Evolutionary conservation across 768 basidiomycete species (phyloP), one percentile per base, ranked within the genome.

Genomic region (Lentinula sp.): DNA sequence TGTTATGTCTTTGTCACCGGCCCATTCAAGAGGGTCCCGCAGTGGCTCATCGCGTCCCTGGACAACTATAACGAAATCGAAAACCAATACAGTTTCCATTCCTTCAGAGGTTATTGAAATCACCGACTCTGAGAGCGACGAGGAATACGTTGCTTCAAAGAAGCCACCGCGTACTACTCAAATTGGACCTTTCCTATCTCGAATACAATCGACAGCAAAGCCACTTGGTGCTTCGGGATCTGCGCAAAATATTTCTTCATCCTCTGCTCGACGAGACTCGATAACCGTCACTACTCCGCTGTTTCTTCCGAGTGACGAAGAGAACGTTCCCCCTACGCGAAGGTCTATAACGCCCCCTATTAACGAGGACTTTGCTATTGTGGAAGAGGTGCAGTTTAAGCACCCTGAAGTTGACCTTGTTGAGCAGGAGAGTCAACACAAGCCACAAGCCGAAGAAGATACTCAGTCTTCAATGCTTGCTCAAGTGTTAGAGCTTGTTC

Each of bases 401-500:
- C 35, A 23, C 52, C 52, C 21, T 15, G 53, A 63, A 42, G 32
- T 48, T 53, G 43, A 56, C 28, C 54, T 6, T 37, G 50, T 43
- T 32, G 39, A 46, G 40, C 18, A 35, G 13, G n/a, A 15, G 40
- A 37, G 23, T 9, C 23, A 52, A 21, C 23, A 61, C 63, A 64
- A n/a, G 49, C 55, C 35, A 63, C 67, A 46, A 9, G 50, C 35
- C 16, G 56, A 39, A 16, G 3, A 46, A 5, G 0, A 60, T 42
- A 21, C 40, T 48, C 13, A 51, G n/a, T 37, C 61, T 15, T 35
- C 63, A 59, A 61, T 57, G 63, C 60, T 87, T 34, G 77, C 81
- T 1, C 83, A 77, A 45, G 76, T 90, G 34, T 74, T 88, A 40
- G 87, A 91, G 65, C 86, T 90, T 23, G 76, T 80, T 21, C 83